These are phyloP conservation scores for Stromatinia cepivora DNA, from an alignment of 2,329 filamentous ascomycete species.

Conservation along the genomic window DNA sequence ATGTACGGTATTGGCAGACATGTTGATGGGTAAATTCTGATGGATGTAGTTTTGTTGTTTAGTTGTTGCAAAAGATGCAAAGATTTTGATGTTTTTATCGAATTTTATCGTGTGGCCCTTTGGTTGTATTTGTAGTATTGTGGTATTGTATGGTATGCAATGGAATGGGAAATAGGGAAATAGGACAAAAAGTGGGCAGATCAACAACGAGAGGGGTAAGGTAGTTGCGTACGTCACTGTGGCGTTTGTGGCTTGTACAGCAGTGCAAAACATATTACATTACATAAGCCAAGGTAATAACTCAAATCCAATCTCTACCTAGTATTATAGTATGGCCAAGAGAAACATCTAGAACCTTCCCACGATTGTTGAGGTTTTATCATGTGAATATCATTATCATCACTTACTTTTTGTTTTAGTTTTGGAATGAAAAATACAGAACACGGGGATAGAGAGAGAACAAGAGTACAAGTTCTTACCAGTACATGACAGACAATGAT, in stretches of 20 bases:
- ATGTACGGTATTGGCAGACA: conserved; percentile 62
- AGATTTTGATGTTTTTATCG: conserved; percentile 1
- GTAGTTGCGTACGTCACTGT: conserved; percentile 15
- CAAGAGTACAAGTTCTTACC: background rate
- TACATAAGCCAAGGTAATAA: background rate
- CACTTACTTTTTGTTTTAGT: too few species aligned
- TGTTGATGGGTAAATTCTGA: conserved; percentile 25
- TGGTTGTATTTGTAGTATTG: conserved; percentile 16
- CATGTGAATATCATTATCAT: background rate
- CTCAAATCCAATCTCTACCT: background rate
- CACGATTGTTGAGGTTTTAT: background rate
- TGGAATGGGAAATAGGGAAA: conserved; percentile 5
- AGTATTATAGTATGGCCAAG: too few species aligned
- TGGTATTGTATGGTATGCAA: too few species aligned
- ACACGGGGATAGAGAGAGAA: background rate
- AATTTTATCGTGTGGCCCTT: conserved; percentile 12
- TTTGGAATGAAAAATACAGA: background rate
- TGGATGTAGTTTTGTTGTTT: background rate
- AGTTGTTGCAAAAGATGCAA: background rate
- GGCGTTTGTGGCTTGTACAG: conserved; percentile 11
- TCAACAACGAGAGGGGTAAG: conserved; percentile 13
- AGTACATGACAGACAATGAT: too few species aligned
- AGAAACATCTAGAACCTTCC: background rate
- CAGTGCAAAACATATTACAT: background rate
- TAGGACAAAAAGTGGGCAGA: conserved; percentile 16